Percentiles rank a stretch among this genome's conserved stretches.
phyloP scores from a whole-genome alignment of 495 filamentous ascomycete species.

The Aspergillus kassunensis region DNA sequence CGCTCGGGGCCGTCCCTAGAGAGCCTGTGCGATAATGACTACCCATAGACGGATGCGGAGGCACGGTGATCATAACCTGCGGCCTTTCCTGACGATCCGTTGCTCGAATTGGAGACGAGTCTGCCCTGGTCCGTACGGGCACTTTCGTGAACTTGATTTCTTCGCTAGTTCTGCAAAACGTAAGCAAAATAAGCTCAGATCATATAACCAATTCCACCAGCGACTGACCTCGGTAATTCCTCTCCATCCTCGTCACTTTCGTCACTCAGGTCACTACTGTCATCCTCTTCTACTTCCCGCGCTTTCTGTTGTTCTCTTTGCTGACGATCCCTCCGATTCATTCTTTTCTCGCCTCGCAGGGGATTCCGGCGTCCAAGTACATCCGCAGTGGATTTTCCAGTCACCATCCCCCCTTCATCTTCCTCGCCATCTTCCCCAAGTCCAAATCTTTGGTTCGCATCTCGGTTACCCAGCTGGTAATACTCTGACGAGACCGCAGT shows the following conservation, averaged over 20 bases:
- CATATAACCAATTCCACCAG: neutral
- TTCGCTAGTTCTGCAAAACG: conserved; percentile 51
- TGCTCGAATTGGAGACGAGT: conserved; percentile 77
- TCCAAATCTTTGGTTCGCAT: conserved; percentile 29
- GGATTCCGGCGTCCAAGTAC: conserved; percentile 62
- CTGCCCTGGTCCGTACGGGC: conserved; percentile 81
- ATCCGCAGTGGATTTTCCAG: conserved; percentile 70
- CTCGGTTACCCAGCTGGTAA: conserved; percentile 44
- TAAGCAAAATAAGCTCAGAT: conserved; percentile 15
- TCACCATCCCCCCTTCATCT: conserved; percentile 78
- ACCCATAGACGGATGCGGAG: conserved; percentile 46
- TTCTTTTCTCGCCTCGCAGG: conserved; percentile 47
- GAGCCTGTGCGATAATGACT: conserved; percentile 63
- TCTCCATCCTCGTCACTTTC: conserved; percentile 92
- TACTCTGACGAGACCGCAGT: conserved; percentile 72
- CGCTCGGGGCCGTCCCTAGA: conserved; percentile 64
- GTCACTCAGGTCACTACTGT: conserved; percentile 94
- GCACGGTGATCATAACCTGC: conserved; percentile 54
- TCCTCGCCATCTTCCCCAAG: conserved; percentile 67
- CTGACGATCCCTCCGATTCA: conserved; percentile 33
- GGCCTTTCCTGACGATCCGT: conserved; percentile 46
- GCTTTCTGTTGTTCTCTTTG: conserved; percentile 56
- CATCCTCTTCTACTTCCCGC: conserved; percentile 87
- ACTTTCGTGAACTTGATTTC: conserved; percentile 95
- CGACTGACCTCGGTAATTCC: conserved; percentile 33